Evolutionary conservation across 1,284 basidiomycete species (phyloP).

Genomic region (Ceratobasidium sp.): DNA sequence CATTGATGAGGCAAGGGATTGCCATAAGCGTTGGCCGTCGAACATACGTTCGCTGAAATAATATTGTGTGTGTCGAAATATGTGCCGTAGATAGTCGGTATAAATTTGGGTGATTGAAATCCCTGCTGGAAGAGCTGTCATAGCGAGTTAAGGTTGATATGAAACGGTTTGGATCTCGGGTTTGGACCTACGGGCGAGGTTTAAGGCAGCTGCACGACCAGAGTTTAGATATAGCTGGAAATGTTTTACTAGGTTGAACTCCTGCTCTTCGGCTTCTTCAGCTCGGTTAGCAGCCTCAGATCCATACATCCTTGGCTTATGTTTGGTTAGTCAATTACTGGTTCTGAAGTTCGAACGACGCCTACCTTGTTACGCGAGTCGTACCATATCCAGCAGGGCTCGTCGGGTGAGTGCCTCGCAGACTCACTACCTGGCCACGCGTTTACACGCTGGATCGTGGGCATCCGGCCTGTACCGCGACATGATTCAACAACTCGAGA

Average conservation of each 20-base stretch:
- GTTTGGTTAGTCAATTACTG: background rate
- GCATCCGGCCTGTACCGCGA: background rate
- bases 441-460: constrained; percentile 3
- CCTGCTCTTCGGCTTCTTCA: constrained; percentile 3
- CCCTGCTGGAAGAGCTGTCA: background rate
- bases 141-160: background rate
- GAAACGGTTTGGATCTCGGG: background rate
- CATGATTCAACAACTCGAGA: too few species aligned
- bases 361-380: constrained; percentile 23
- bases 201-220: background rate
- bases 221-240: constrained; percentile 46
- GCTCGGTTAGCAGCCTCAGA: constrained; percentile 21
- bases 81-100: constrained; percentile 30
- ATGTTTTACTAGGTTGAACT: constrained; percentile 40
- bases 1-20: background rate
- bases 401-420: background rate
- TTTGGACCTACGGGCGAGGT: background rate
- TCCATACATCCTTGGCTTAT: constrained; percentile 33
- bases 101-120: constrained; percentile 14
- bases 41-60: constrained; percentile 36
- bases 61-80: constrained; percentile 19
- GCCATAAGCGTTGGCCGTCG: constrained; percentile 30
- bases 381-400: constrained; percentile 45
- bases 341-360: too few species aligned
- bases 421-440: constrained; percentile 38